Evolutionary conservation across 2,329 filamentous ascomycete genomes (phyloP).

Genomic region (Pyrenochaeta sp.): DNA sequence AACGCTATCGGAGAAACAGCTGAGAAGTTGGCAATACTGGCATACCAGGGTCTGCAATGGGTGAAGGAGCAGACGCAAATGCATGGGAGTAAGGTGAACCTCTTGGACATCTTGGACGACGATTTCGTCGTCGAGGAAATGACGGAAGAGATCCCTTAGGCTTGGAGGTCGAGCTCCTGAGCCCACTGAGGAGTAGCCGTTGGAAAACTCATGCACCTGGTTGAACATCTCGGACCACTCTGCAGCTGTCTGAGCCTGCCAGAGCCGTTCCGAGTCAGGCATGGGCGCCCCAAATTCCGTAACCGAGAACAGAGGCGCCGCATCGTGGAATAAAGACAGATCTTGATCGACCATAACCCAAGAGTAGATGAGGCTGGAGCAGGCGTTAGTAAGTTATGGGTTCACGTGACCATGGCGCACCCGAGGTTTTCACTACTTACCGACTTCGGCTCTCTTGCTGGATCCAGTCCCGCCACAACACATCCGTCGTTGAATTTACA

Average conservation of each 20-base stretch:
- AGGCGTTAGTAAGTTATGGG: constrained; percentile 23
- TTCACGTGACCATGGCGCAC: constrained; percentile 29
- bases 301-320: constrained; percentile 64
- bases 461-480: constrained; percentile 71
- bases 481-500: constrained; percentile 55
- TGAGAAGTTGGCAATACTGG: constrained; percentile 71
- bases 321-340: constrained; percentile 51
- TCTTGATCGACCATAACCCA: constrained; percentile 81
- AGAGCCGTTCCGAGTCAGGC: constrained; percentile 69
- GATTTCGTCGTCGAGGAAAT: constrained; percentile 72
- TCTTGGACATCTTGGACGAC: constrained; percentile 56
- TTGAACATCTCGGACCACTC: constrained; percentile 70
- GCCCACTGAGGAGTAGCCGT: constrained; percentile 63
- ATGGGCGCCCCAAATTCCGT: constrained; percentile 72
- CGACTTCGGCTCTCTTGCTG: constrained; percentile 70
- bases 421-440: constrained; percentile 52
- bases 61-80: constrained; percentile 73
- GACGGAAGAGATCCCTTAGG: constrained; percentile 71
- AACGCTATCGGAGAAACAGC: constrained; percentile 68
- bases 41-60: constrained; percentile 72
- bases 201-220: constrained; percentile 64
- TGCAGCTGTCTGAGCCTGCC: constrained; percentile 66
- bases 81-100: constrained; percentile 62
- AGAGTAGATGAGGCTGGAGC: constrained; percentile 71
- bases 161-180: constrained; percentile 65